phyloP scores from a whole-genome alignment of 2,329 filamentous ascomycete species.

The Thelonectria rubi region DNA sequence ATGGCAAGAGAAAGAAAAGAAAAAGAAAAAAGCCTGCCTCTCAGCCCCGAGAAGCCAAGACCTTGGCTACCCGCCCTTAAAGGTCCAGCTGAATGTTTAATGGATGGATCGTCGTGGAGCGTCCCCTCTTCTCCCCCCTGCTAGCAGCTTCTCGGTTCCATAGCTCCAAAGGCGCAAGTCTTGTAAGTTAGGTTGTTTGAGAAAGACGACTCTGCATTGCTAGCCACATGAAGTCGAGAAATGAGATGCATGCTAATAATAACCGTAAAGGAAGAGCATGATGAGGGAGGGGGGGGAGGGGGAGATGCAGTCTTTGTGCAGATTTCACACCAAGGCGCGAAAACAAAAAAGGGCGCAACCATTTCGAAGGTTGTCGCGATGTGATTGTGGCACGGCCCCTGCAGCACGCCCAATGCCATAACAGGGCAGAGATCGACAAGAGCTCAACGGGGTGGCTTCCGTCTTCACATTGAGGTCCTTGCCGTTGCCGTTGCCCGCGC shows the following conservation, averaged over 20 bases:
- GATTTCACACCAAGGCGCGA: too few species aligned
- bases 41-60: slow-evolving; percentile 13
- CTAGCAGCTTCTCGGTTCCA: not conserved
- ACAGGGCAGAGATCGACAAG: slow-evolving; percentile 8
- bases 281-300: too few species aligned
- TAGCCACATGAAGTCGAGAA: not conserved
- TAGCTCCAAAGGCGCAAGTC: not conserved
- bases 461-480: too few species aligned
- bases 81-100: not conserved
- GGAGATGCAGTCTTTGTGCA: too few species aligned
- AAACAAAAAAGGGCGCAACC: not conserved
- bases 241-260: not conserved
- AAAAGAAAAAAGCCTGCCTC: not conserved
- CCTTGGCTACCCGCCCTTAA: too few species aligned
- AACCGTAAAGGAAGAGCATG: not conserved
- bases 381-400: slow-evolving; percentile 7
- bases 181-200: not conserved
- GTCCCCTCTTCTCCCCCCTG: not conserved
- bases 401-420: not conserved
- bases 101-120: not conserved
- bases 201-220: not conserved
- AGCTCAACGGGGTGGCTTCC: not conserved
- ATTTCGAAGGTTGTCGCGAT: not conserved
- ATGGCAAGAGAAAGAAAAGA: not conserved
- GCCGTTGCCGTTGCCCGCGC: too few species aligned